Evolutionary conservation across 1,284 basidiomycete genomes (phyloP).

Genomic region (Ganoderma leucocontextum): DNA sequence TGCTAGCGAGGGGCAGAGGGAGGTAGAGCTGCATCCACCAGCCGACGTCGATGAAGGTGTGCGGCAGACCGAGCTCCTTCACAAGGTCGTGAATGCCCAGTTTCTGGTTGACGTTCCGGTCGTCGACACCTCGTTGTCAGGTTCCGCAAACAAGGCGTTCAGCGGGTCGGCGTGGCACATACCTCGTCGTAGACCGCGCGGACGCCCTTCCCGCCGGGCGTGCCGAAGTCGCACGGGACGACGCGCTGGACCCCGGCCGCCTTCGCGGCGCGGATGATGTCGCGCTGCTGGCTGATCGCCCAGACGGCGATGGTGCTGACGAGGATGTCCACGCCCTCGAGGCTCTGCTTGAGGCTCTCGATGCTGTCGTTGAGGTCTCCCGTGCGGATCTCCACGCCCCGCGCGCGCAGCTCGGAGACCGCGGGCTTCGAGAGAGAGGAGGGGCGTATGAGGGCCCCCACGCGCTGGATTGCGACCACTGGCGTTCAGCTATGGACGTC

Average conservation of each 20-base stretch:
- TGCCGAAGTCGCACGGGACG: slow-evolving; percentile 32
- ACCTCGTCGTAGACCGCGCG: slow-evolving; percentile 29
- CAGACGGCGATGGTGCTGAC: slow-evolving; percentile 19
- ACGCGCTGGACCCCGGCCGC: slow-evolving; percentile 25
- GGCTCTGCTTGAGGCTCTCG: slow-evolving; percentile 16
- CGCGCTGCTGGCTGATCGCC: slow-evolving; percentile 18
- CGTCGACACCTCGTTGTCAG: not conserved
- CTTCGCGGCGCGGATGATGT: slow-evolving; percentile 26
- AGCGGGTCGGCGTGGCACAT: not conserved
- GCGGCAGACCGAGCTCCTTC: slow-evolving; percentile 20
- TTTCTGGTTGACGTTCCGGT: slow-evolving; percentile 29
- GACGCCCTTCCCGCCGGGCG: slow-evolving; percentile 27
- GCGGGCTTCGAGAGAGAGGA: slow-evolving; percentile 23
- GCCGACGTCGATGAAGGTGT: slow-evolving; percentile 36
- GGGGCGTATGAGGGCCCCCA: slow-evolving; percentile 21
- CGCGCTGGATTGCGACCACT: slow-evolving; percentile 6
- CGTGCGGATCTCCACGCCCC: slow-evolving; percentile 26
- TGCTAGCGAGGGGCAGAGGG: slow-evolving; percentile 7
- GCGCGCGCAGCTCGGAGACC: slow-evolving; percentile 2
- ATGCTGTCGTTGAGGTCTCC: slow-evolving; percentile 22
- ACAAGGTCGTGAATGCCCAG: slow-evolving; percentile 31
- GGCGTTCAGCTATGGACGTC: no score
- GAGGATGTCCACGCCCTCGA: slow-evolving; percentile 29
- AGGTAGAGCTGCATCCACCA: slow-evolving; percentile 34
- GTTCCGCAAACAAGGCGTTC: no score